Evolutionary conservation across 129 eudicot genomes (phyloP).

Genomic region (Centella asiatica): DNA sequence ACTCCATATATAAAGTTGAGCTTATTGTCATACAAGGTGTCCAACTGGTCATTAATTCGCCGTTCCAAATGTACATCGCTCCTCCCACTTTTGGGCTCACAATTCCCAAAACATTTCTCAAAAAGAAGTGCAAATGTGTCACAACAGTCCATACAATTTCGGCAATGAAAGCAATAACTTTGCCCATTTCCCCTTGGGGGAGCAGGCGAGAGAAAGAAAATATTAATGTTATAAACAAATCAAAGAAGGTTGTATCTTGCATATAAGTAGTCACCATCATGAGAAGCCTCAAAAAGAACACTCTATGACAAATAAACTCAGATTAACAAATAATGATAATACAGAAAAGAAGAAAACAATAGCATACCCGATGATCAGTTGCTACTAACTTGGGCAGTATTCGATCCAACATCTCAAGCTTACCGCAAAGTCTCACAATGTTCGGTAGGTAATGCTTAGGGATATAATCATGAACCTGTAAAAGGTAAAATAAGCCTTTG

Average conservation of each 20-base stretch:
- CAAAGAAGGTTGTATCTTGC: background rate
- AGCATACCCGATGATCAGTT: slow-evolving; percentile 90
- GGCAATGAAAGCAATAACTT: no score
- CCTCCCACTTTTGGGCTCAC: no score
- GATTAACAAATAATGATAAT: background rate
- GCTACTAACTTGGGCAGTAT: slow-evolving; percentile 92
- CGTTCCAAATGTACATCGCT: no score
- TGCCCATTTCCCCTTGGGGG: no score
- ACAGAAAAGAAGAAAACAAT: no score
- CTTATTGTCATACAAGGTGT: background rate
- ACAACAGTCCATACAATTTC: no score
- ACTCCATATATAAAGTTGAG: background rate
- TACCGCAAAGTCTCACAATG: slow-evolving; percentile 86
- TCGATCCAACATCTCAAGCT: slow-evolving; percentile 98
- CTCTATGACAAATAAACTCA: background rate
- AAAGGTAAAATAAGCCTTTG: slow-evolving; percentile 12
- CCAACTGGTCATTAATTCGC: no score
- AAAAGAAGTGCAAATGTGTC: no score
- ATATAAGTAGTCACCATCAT: background rate
- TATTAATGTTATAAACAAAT: background rate
- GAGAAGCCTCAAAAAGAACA: background rate
- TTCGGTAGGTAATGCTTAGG: slow-evolving; percentile 94
- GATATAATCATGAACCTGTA: slow-evolving; percentile 75
- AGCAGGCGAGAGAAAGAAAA: background rate
- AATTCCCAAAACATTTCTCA: no score